Percentiles rank a stretch among this genome's conserved stretches.
Conservation (phyloP, 2,329 filamentous ascomycete species). For the Scortechinia acanthostroma region DNA sequence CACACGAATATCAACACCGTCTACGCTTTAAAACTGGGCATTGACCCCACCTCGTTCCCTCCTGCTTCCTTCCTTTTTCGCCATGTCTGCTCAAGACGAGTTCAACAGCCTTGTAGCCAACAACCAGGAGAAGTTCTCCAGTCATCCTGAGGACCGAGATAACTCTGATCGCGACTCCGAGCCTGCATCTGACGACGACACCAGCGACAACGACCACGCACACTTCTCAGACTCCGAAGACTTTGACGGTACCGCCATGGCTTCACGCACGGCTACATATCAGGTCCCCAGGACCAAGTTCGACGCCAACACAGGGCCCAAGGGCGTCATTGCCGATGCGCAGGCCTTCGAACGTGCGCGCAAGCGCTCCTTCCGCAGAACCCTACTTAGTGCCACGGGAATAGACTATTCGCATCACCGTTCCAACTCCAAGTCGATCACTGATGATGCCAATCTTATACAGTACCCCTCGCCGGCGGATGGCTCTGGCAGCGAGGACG, state of each 20-base stretch:
- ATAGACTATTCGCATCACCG: neutral
- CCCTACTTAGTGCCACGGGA: slow-evolving; percentile 19
- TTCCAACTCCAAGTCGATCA: neutral
- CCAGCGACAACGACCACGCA: neutral
- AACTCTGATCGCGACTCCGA: slow-evolving; percentile 16
- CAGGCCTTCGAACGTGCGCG: slow-evolving; percentile 36
- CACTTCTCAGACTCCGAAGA: slow-evolving; percentile 9
- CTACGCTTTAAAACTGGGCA: no score
- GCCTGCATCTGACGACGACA: slow-evolving; percentile 19
- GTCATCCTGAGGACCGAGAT: slow-evolving; percentile 31
- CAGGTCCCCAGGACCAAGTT: slow-evolving; percentile 30
- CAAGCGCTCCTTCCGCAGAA: slow-evolving; percentile 33
- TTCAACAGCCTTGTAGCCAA: slow-evolving; percentile 29
- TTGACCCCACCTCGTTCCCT: no score
- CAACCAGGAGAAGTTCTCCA: slow-evolving; percentile 19
- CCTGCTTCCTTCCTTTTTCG: slow-evolving; percentile 12
- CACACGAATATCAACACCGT: no score
- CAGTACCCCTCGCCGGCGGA: neutral
- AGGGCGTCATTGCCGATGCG: slow-evolving; percentile 39
- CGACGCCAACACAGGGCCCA: slow-evolving; percentile 38
- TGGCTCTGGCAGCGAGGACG: slow-evolving; percentile 28
- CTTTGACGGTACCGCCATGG: slow-evolving; percentile 13
- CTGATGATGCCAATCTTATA: neutral
- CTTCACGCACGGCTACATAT: slow-evolving; percentile 23
- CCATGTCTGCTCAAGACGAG: slow-evolving; percentile 35